phyloP scores from a whole-genome alignment of 2,329 filamentous ascomycete species.

The Cryphonectria naterciae region DNA sequence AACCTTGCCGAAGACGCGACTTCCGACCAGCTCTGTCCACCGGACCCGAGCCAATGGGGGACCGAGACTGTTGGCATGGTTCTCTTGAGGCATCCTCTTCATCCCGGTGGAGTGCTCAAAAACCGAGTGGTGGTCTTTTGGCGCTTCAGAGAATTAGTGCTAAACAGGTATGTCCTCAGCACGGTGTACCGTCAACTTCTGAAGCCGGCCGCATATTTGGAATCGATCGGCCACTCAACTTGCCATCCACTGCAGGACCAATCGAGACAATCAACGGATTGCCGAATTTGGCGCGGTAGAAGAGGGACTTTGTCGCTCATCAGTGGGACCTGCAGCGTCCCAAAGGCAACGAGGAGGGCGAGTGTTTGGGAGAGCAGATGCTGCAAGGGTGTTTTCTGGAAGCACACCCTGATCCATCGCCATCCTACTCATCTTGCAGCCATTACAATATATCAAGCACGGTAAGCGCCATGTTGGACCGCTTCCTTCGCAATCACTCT shows the following conservation, averaged over 20 bases:
- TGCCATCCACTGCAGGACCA: neutral
- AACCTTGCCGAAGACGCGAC: constrained; percentile 16
- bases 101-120: neutral
- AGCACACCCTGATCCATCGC: neutral
- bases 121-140: neutral
- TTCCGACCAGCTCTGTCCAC: constrained; percentile 22
- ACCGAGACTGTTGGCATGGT: neutral
- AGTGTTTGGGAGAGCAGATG: constrained; percentile 15
- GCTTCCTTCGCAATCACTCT: neutral
- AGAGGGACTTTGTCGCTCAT: constrained; percentile 11
- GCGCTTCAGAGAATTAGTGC: neutral
- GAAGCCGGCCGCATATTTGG: neutral
- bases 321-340: constrained; percentile 21
- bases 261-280: constrained; percentile 12
- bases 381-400: neutral
- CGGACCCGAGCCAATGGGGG: constrained; percentile 18
- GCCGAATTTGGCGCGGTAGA: constrained; percentile 27
- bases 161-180: neutral
- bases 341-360: constrained; percentile 21
- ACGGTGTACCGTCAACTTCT: neutral
- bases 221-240: neutral
- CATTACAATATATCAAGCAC: neutral
- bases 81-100: neutral
- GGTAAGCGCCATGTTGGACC: neutral
- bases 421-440: neutral